Evolutionary conservation across 2,329 filamentous ascomycete genomes (phyloP), one percentile per base, ranked within the genome.

Genomic region (Colletotrichum caudatum): DNA sequence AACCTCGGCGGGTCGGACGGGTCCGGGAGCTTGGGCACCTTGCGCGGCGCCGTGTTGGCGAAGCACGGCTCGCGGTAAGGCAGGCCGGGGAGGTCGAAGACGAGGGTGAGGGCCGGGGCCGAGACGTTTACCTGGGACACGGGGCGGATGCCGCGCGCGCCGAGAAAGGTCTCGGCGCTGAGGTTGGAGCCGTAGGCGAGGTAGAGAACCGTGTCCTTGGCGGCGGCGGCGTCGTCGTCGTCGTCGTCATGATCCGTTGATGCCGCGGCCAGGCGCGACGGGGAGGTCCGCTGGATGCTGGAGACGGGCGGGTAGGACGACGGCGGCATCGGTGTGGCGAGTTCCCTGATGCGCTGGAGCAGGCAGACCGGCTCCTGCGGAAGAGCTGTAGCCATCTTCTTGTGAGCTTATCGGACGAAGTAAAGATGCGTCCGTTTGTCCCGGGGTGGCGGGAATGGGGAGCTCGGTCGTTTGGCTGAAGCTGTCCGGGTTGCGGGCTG

Each of bases 141-240:
- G 0, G 96, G 96, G 35, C 88, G 89, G 81, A 98, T 95, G 72
- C 92, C 92, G 64, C 95, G 91, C 71, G 82, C 84, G 70, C 92
- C 93, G 59, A 91, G 87, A 80, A 98, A 98, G 0, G 93, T 97
- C 79, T 94, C 84, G 18, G 91, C 89, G 72, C 88, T 90, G 73
- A 98, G 88, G 80, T 98, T 98, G 64, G 94, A 97, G 75, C 95
- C 96, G 79, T 98, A 98, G 14, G 95, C 95, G 29, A 95, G 89
- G 80, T 95, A 95, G 63, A 95, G 87, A 35, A 94, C 86, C 1
- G 92, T 92, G 18, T 76, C 75, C 5, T 66, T 48, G 1, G 44
- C 5, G 20, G 39, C 8, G 75, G 58, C n/a, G 69, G 64, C 64
- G 41, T 75, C 60, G 41, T 75, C 60, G 75, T 60, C n/a, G 69